Evolutionary conservation across 1,284 basidiomycete species (phyloP).

Genomic region (Afroboletus lepidellus): DNA sequence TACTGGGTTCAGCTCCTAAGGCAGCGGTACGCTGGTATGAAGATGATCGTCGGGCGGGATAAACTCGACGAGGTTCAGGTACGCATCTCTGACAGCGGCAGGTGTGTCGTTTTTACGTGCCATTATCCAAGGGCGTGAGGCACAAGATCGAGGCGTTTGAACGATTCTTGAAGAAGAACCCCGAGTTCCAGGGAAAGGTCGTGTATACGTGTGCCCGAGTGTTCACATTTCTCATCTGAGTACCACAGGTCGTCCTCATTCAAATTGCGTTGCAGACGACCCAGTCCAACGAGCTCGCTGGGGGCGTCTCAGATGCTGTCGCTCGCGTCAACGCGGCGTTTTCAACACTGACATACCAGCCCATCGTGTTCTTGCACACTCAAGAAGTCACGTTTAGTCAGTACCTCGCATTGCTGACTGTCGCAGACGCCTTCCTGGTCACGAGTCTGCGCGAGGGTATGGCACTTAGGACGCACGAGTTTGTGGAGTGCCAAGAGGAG

Average conservation of each 20-base stretch:
- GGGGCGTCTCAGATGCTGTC: slow-evolving; percentile 74
- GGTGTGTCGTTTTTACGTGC: neutral
- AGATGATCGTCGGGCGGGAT: slow-evolving; percentile 83
- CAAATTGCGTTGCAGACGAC: slow-evolving; percentile 86
- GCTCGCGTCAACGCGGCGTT: slow-evolving; percentile 82
- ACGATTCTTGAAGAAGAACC: slow-evolving; percentile 75
- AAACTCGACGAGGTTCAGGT: slow-evolving; percentile 85
- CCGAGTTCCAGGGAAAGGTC: slow-evolving; percentile 76
- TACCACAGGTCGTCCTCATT: slow-evolving; percentile 67
- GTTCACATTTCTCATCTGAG: neutral
- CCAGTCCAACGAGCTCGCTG: slow-evolving; percentile 72
- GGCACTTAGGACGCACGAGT: slow-evolving; percentile 79
- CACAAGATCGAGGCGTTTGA: slow-evolving; percentile 87
- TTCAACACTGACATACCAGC: slow-evolving; percentile 83
- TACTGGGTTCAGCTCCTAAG: slow-evolving; percentile 79
- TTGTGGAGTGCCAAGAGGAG: slow-evolving; percentile 78
- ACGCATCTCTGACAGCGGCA: neutral
- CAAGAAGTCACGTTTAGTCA: slow-evolving; percentile 86
- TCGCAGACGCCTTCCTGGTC: slow-evolving; percentile 86
- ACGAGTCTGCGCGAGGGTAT: slow-evolving; percentile 85
- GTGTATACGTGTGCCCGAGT: neutral
- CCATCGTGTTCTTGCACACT: slow-evolving; percentile 84
- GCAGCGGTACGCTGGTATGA: slow-evolving; percentile 81
- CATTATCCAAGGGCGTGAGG: slow-evolving; percentile 55
- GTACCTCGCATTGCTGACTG: slow-evolving; percentile 79